Evolutionary conservation across 441 rosid genomes (phyloP).

Genomic region (Populus hybrid): DNA sequence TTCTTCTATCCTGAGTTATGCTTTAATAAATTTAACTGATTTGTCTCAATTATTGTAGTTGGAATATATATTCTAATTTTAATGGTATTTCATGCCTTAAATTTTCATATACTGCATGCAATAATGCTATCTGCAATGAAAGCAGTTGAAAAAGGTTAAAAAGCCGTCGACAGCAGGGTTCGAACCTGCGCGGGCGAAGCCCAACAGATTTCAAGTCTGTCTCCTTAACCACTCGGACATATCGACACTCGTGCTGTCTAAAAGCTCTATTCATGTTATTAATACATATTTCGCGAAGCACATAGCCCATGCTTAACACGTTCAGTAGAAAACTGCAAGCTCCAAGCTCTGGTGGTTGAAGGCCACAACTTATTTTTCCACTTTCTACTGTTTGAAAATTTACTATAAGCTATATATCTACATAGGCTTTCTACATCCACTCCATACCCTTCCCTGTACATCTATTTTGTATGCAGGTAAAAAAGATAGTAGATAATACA

Average conservation of each 20-base stretch:
- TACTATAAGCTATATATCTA: not conserved
- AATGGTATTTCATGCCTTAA: too few relatives aligned
- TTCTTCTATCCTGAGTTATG: too few relatives aligned
- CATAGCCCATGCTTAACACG: not conserved
- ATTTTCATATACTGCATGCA: too few relatives aligned
- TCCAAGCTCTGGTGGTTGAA: not conserved
- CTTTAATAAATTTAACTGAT: too few relatives aligned
- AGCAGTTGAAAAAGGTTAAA: not conserved
- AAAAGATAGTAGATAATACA: too few relatives aligned
- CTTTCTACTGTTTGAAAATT: not conserved
- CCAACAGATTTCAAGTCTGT: constrained; percentile 98
- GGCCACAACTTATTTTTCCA: not conserved
- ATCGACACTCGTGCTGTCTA: constrained; percentile 34
- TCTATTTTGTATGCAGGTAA: too few relatives aligned
- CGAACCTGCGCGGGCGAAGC: constrained; percentile 94
- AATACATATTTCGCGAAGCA: too few relatives aligned
- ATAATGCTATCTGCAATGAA: not conserved
- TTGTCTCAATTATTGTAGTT: too few relatives aligned
- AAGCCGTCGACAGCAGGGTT: constrained; percentile 80
- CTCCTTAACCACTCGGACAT: constrained; percentile 99
- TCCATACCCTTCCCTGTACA: not conserved
- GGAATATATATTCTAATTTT: too few relatives aligned
- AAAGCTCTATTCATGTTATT: not conserved
- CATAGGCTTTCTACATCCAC: not conserved
- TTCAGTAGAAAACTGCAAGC: not conserved